A percentile compares a stretch with the other conserved stretches of the same genome.
These are phyloP conservation scores for Fusarium sp. DNA, from an alignment of 2,329 filamentous ascomycete species.

Conservation along the genomic window DNA sequence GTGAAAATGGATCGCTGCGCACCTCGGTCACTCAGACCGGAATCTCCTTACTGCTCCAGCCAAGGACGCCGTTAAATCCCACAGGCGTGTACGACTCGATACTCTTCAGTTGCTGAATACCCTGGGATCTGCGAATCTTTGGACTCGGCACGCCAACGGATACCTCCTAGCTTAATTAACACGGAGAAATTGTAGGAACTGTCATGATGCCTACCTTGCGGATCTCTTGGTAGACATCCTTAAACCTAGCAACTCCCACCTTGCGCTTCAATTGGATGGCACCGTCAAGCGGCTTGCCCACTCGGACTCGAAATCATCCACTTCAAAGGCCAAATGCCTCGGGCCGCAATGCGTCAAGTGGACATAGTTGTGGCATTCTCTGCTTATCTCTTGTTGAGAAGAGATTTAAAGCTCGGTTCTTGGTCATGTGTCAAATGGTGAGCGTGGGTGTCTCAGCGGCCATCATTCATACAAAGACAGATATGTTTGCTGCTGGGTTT, in stretches of 20 bases:
- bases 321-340: too few species aligned
- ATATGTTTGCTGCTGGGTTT: too few species aligned
- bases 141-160: conserved; percentile 24
- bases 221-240: conserved; percentile 23
- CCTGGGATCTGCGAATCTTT: conserved; percentile 25
- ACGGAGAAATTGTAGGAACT: neutral
- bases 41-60: conserved; percentile 30
- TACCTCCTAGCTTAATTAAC: neutral
- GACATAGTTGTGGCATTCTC: too few species aligned
- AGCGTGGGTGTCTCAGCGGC: too few species aligned
- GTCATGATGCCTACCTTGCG: conserved; percentile 4
- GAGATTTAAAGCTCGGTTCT: too few species aligned
- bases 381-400: too few species aligned
- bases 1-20: conserved; percentile 33
- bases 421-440: too few species aligned
- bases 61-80: conserved; percentile 24
- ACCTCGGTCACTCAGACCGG: conserved; percentile 28
- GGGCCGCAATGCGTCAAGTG: too few species aligned
- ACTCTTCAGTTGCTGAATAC: conserved; percentile 25
- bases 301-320: too few species aligned
- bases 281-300: conserved; percentile 24
- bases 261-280: conserved; percentile 20
- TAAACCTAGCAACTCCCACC: conserved; percentile 16
- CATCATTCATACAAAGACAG: too few species aligned
- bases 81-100: conserved; percentile 33